Evolutionary conservation across 2,329 filamentous ascomycete genomes (phyloP), one percentile per base, ranked within the genome.

Genomic region (Alternaria sp.): DNA sequence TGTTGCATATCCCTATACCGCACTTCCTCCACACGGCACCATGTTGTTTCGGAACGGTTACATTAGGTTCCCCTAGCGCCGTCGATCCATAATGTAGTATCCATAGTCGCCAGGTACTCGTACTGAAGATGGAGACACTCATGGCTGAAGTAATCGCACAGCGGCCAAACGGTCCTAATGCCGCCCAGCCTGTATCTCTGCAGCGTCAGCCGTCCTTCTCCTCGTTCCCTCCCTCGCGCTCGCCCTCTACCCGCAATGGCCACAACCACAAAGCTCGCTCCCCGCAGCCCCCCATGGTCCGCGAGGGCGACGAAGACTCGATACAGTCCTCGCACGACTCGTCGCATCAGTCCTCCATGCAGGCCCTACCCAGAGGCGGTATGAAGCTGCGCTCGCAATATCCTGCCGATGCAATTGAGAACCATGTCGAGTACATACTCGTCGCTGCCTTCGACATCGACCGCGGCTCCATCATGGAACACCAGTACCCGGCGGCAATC

Each of bases 361-460:
- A 53, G 16, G 40, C 54, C 54, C 12, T 54, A 0, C n/a, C 38
- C 38, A 43, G 54, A 36, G 34, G 60, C 18, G 54, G 30, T 49
- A 55, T 58, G 59, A 73, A 67, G 54, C 74, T 83, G 62, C 80
- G 80, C 58, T 82, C 82, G 38, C 83, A 85, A 64, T 85, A 85
- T 64, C 83, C 83, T 20, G 71, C 78, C 53, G 76, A 81, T 62
- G 78, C 79, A 51, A 70, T 78, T 57, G 82, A 98, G 78, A 96
- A 95, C 73, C 95, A 99, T 90, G 95, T 99, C 81, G 95, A 99
- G 78, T 99, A 98, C 76, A 98, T 99, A 54, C 85, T 99, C 54
- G 95, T 99, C 56, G 95, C 95, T 4, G 97, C 93, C 3, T 99
- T 99, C 80, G 93, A 98, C 79, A 97, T 98, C 72, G 94, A 98